Evolutionary conservation across 2,329 filamentous ascomycete genomes (phyloP).

Genomic region (Sporothrix phasma): DNA sequence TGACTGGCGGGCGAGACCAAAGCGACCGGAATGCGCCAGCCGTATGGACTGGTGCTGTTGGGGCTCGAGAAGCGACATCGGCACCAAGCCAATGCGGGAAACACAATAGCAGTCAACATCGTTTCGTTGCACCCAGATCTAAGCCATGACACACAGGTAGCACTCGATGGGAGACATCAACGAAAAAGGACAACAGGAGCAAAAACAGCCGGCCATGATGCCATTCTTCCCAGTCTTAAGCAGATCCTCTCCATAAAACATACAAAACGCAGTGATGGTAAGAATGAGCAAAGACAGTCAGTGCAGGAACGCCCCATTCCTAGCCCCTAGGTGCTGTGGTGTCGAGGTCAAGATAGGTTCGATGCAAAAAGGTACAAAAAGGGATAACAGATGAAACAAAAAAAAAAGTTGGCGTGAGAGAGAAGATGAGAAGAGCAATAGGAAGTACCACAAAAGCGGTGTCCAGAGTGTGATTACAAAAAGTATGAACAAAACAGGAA

Average conservation of each 20-base stretch:
- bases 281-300: background rate
- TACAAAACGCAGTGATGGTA: background rate
- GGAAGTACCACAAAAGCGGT: background rate
- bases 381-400: no score
- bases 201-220: background rate
- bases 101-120: background rate
- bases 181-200: background rate
- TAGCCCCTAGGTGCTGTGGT: background rate
- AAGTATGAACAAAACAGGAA: background rate
- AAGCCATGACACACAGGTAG: slow-evolving; percentile 5
- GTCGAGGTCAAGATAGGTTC: background rate
- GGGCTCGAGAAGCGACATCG: background rate
- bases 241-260: background rate
- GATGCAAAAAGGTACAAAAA: background rate
- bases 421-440: background rate
- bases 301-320: background rate
- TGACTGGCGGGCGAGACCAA: background rate
- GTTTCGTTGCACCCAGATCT: slow-evolving; percentile 14
- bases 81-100: background rate
- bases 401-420: background rate
- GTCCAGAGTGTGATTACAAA: background rate
- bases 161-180: background rate
- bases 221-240: background rate
- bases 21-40: background rate
- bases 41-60: background rate